Percentiles rank a stretch among this genome's conserved stretches.
Evolutionary conservation across 441 rosid genomes (phyloP).

Genomic region (Pelargonium cotyledonis): DNA sequence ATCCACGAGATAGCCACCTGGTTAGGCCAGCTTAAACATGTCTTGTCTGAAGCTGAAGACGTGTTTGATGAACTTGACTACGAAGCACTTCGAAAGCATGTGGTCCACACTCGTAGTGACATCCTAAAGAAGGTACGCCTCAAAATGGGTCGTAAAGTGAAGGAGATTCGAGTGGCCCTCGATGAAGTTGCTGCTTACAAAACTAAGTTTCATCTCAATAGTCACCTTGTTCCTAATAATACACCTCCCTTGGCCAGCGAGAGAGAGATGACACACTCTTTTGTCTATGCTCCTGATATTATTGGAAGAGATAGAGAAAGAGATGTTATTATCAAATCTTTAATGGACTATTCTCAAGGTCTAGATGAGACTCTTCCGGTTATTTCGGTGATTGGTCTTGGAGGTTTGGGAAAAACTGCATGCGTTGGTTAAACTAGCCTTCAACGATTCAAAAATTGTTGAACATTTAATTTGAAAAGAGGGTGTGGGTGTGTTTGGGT

Average conservation of each 20-base stretch:
- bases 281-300: no score
- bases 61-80: background rate
- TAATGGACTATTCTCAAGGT: background rate
- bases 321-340: background rate
- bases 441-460: background rate
- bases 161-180: background rate
- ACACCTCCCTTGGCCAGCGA: background rate
- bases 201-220: background rate
- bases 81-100: background rate
- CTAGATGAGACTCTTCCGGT: background rate
- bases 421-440: background rate
- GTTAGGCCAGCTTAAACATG: background rate
- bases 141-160: background rate
- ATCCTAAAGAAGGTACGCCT: background rate
- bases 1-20: background rate
- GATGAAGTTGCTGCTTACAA: background rate
- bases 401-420: background rate
- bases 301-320: background rate
- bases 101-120: background rate
- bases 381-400: background rate
- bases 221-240: background rate
- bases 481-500: background rate
- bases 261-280: background rate
- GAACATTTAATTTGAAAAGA: background rate
- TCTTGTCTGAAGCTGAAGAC: background rate